Percentiles rank a stretch among this genome's conserved stretches.
Evolutionary conservation across 306 rosid species (phyloP).

Genomic region (Castanea crenata): DNA sequence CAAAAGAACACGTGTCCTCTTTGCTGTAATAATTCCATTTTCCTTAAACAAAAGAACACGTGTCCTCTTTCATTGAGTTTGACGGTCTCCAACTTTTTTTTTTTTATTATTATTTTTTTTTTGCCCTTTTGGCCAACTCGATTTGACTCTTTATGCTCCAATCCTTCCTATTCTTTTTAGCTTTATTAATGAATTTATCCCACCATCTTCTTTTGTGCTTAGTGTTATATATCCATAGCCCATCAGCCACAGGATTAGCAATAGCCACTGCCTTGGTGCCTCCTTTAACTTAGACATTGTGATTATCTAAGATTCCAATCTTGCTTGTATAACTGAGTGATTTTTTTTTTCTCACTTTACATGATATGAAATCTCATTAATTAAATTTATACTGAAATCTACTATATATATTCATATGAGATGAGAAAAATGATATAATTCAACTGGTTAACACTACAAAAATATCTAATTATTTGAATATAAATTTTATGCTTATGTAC

Average conservation of each 20-base stretch:
- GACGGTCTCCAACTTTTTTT: conserved; percentile 17
- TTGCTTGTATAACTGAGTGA: neutral
- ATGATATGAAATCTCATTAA: too few relatives aligned
- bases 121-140: conserved; percentile 29
- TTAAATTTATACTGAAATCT: neutral
- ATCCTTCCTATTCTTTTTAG: neutral
- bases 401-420: neutral
- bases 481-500: too few relatives aligned
- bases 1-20: neutral
- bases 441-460: too few relatives aligned
- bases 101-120: neutral
- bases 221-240: neutral
- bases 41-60: neutral
- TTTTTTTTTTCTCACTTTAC: neutral
- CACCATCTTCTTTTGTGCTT: neutral
- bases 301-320: neutral
- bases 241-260: conserved; percentile 11
- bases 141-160: conserved; percentile 28
- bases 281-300: neutral
- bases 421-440: too few relatives aligned
- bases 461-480: too few relatives aligned
- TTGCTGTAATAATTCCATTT: too few relatives aligned
- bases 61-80: conserved; percentile 28
- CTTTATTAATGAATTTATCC: neutral
- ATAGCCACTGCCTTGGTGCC: conserved; percentile 5